Evolutionary conservation across 2,329 filamentous ascomycete species (phyloP).

Genomic region (Claviceps pusilla): DNA sequence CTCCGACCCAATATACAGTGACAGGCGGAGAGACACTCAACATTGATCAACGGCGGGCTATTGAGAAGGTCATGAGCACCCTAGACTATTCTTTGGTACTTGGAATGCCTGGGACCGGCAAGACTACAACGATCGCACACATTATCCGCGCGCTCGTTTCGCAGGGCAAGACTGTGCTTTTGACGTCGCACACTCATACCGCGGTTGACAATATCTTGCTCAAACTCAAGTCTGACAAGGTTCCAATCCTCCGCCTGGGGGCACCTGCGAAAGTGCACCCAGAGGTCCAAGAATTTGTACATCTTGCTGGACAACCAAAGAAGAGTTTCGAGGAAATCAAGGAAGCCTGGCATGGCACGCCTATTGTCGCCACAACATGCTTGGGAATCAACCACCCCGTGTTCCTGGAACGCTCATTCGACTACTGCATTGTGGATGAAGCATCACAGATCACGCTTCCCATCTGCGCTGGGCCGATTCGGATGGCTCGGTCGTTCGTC

Average conservation of each 20-base stretch:
- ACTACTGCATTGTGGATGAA: slow-evolving; percentile 97
- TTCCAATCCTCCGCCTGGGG: slow-evolving; percentile 72
- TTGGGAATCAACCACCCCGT: slow-evolving; percentile 79
- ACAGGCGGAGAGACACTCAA: slow-evolving; percentile 57
- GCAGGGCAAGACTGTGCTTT: slow-evolving; percentile 79
- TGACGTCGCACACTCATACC: slow-evolving; percentile 93
- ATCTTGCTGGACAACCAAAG: slow-evolving; percentile 59
- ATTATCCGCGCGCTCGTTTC: slow-evolving; percentile 83
- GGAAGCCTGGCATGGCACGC: slow-evolving; percentile 67
- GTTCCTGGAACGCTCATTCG: slow-evolving; percentile 79
- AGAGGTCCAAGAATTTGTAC: slow-evolving; percentile 73
- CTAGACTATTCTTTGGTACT: slow-evolving; percentile 93
- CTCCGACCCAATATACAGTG: slow-evolving; percentile 48
- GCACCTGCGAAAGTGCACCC: slow-evolving; percentile 73
- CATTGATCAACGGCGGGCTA: slow-evolving; percentile 69
- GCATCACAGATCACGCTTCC: slow-evolving; percentile 94
- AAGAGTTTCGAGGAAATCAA: slow-evolving; percentile 70
- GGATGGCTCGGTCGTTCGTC: slow-evolving; percentile 84
- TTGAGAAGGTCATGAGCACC: slow-evolving; percentile 90
- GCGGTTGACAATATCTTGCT: slow-evolving; percentile 96
- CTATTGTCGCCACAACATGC: slow-evolving; percentile 88
- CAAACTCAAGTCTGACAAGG: slow-evolving; percentile 68
- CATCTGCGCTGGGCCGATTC: slow-evolving; percentile 83
- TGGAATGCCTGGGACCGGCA: slow-evolving; percentile 95
- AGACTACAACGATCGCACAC: slow-evolving; percentile 95